Evolutionary conservation across 495 filamentous ascomycete species (phyloP).

Genomic region (Glutinoglossum americanum): DNA sequence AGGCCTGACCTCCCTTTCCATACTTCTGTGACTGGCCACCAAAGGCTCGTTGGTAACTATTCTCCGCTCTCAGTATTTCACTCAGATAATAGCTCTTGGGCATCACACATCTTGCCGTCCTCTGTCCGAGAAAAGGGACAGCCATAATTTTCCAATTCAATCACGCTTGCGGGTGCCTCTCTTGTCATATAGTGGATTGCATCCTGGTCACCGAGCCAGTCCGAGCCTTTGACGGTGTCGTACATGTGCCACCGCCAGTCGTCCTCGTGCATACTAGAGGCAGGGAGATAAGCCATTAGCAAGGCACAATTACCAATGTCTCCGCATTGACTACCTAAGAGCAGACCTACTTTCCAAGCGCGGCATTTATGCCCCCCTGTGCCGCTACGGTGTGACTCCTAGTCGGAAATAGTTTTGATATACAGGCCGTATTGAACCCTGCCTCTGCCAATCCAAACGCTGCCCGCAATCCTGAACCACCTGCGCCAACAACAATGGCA

Average conservation of each 20-base stretch:
- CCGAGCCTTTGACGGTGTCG: constrained; percentile 94
- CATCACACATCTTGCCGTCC: constrained; percentile 64
- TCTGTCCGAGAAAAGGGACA: constrained; percentile 96
- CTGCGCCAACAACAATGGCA: constrained; percentile 88
- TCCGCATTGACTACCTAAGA: neutral
- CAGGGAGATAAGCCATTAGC: neutral
- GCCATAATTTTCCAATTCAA: constrained; percentile 92
- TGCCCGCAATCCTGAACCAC: constrained; percentile 81
- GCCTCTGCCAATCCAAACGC: constrained; percentile 94
- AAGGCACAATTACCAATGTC: neutral
- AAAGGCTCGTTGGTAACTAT: constrained; percentile 81
- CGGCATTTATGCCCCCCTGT: constrained; percentile 87
- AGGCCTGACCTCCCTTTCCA: constrained; percentile 92
- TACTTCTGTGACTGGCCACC: constrained; percentile 89
- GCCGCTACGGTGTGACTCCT: constrained; percentile 90
- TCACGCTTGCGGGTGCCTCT: constrained; percentile 76
- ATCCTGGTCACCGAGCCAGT: constrained; percentile 97
- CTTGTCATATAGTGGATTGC: constrained; percentile 99
- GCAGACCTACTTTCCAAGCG: constrained; percentile 46
- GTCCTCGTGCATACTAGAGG: constrained; percentile 50
- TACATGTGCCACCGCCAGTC: constrained; percentile 99
- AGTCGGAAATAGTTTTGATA: constrained; percentile 95
- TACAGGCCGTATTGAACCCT: constrained; percentile 94
- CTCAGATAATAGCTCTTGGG: neutral
- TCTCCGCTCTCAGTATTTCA: neutral